phyloP scores from a whole-genome alignment of 495 filamentous ascomycete species.

The Penicillium coprophilum region DNA sequence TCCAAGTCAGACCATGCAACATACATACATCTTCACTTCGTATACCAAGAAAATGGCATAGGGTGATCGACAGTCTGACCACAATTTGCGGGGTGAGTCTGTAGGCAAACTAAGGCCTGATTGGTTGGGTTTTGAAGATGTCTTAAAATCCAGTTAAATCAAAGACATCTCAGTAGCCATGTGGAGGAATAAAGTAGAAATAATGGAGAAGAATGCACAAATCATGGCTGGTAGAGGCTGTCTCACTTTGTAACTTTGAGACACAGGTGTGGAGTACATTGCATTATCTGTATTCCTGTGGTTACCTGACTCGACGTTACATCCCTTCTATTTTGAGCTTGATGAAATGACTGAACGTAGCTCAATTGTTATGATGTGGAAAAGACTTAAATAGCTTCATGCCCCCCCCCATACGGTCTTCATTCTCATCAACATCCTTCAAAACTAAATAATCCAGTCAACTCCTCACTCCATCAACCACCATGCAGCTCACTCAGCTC shows the following conservation, averaged over 20 bases:
- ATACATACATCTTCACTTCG: not conserved
- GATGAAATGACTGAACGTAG: not conserved
- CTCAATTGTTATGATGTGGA: not conserved
- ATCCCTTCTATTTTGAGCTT: constrained; percentile 2
- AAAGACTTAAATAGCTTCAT: not conserved
- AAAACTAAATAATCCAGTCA: not conserved
- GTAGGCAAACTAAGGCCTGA: not conserved
- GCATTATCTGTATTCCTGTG: not conserved
- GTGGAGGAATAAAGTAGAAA: not conserved
- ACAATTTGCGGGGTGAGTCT: constrained; percentile 5
- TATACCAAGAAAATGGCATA: not conserved
- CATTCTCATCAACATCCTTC: constrained; percentile 2
- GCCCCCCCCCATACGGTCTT: not conserved
- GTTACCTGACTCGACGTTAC: constrained; percentile 2
- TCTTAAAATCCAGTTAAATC: too few species aligned
- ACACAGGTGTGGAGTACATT: not conserved
- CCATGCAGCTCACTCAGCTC: constrained; percentile 50
- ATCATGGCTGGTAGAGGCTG: not conserved
- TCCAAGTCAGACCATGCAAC: not conserved
- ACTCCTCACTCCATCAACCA: not conserved
- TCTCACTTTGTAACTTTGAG: not conserved
- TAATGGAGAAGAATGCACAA: constrained; percentile 2
- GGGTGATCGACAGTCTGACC: not conserved
- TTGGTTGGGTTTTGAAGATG: constrained; percentile 5
- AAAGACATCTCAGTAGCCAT: not conserved